Conservation (phyloP, 768 basidiomycete genomes). For the Lepiota venenata region DNA sequence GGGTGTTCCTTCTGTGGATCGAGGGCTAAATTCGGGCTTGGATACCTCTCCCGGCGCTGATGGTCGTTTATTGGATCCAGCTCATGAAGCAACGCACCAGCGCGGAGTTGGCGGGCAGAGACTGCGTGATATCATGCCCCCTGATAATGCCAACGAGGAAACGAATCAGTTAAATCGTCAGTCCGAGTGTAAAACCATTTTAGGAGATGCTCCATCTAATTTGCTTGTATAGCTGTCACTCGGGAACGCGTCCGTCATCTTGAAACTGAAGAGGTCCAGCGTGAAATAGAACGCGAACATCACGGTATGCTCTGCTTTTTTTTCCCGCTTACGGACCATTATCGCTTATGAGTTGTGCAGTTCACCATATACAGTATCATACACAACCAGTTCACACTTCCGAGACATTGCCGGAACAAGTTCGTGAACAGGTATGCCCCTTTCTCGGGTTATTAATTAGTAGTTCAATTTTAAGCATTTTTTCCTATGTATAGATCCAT, state of each 20-base stretch:
- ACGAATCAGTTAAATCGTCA: slow-evolving; percentile 21
- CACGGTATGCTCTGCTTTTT: slow-evolving; percentile 23
- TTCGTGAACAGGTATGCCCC: slow-evolving; percentile 21
- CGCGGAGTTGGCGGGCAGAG: slow-evolving; percentile 13
- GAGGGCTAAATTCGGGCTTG: too few species aligned
- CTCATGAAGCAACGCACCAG: slow-evolving; percentile 10
- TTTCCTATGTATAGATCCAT: slow-evolving; percentile 19
- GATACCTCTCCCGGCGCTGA: background rate
- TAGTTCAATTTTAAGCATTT: background rate
- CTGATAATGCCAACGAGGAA: slow-evolving; percentile 17
- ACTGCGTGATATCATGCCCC: slow-evolving; percentile 15
- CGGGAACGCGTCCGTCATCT: slow-evolving; percentile 25
- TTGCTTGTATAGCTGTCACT: slow-evolving; percentile 19
- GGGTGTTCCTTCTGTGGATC: too few species aligned
- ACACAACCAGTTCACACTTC: slow-evolving; percentile 28
- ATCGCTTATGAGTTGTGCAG: slow-evolving; percentile 13
- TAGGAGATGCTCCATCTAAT: background rate
- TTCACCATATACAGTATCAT: slow-evolving; percentile 37
- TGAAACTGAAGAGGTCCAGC: slow-evolving; percentile 28
- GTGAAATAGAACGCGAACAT: slow-evolving; percentile 28
- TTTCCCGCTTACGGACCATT: background rate
- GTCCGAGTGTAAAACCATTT: slow-evolving; percentile 3
- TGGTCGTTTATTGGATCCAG: slow-evolving; percentile 4
- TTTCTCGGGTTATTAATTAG: background rate
- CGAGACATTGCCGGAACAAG: slow-evolving; percentile 23